Base-by-base conservation (phyloP, 805 yeast species). In the Komagataella mondaviorum region DNA sequence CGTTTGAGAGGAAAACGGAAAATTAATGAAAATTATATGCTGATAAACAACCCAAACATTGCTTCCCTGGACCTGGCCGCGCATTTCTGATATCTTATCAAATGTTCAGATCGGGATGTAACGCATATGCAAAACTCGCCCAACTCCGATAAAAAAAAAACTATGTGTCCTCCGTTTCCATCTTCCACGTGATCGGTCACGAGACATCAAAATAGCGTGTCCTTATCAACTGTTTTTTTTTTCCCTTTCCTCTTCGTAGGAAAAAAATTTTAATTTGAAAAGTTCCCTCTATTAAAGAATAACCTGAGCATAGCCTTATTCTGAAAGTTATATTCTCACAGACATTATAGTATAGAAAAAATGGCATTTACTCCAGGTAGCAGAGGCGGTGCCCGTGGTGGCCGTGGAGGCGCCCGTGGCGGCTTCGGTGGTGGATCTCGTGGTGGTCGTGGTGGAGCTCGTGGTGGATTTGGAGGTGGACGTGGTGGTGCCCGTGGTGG, bases 321-420 rank as follows among this genome's bases (percentile, higher is more conserved):
- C 51, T 54, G 44, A n/a, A 12, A 48, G 45, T 53, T 48, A 36
- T 23, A 24, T 36, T 36, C 45, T 49, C 45, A 50, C 20, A 36
- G 17, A 30, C 39, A 30, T 30, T 30, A 30, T 14, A 30, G 39
- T 30, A 30, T 30, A 30, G 39, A 16, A 47, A 46, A 53, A 73
- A 87, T 88, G 95, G 88, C 91, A 66, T 83, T 83, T 67, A 80
- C 83, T 71, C 80, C 86, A 58, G 78, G 77, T 51, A 65, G 75
- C 51, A 70, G 77, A 56, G 75, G 76, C 53, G 81, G 80, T 59
- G 69, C 64, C 59, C 60, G 78, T 51, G 78, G 82, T 54, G 72
- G 67, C 49, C 56, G 68, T 44, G 75, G 77, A 45, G 78, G 77
- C 43, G 58, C 64, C 46, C 64, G 79, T 53, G 80, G 80, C 52